These are phyloP conservation scores for Lactarius hengduanensis DNA, from an alignment of 768 basidiomycete species.

Conservation along the genomic window DNA sequence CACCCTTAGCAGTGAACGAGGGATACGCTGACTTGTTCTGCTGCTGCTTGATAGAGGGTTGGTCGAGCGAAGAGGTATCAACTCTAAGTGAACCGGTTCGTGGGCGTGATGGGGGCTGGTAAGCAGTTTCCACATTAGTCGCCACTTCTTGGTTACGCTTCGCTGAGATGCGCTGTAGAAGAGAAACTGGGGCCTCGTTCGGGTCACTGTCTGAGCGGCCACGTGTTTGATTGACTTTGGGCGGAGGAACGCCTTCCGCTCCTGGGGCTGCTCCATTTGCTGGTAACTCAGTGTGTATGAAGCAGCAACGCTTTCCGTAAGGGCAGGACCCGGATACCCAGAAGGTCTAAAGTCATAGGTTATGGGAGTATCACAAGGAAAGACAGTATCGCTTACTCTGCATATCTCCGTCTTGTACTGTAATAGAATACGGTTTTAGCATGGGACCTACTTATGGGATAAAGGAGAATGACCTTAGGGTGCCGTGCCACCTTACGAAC, in stretches of 20 bases:
- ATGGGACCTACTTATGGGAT: background rate
- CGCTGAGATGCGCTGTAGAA: slow-evolving; percentile 73
- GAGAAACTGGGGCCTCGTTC: slow-evolving; percentile 64
- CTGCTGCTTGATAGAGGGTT: slow-evolving; percentile 52
- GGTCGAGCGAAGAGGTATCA: slow-evolving; percentile 61
- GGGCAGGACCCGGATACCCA: slow-evolving; percentile 94
- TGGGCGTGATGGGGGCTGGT: slow-evolving; percentile 54
- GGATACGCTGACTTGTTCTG: slow-evolving; percentile 90
- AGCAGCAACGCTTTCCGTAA: slow-evolving; percentile 90
- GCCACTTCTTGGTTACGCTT: slow-evolving; percentile 55
- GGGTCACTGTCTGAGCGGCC: slow-evolving; percentile 79
- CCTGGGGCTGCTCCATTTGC: slow-evolving; percentile 57
- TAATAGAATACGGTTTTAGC: slow-evolving; percentile 19
- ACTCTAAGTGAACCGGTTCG: slow-evolving; percentile 71
- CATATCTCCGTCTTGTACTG: slow-evolving; percentile 96
- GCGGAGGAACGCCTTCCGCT: slow-evolving; percentile 52
- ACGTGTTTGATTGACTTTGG: slow-evolving; percentile 49
- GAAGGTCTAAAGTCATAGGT: slow-evolving; percentile 61
- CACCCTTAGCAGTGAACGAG: slow-evolving; percentile 50
- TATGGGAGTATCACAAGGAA: slow-evolving; percentile 19
- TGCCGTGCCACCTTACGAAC: slow-evolving; percentile 80
- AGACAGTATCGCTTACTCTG: slow-evolving; percentile 52
- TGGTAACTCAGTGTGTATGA: slow-evolving; percentile 88
- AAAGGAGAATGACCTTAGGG: slow-evolving; percentile 63
- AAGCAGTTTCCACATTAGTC: slow-evolving; percentile 40